Evolutionary conservation across 1,139 yeast genomes (phyloP), one percentile per base, ranked within the genome.

Genomic region (Geotrichum siamense): DNA sequence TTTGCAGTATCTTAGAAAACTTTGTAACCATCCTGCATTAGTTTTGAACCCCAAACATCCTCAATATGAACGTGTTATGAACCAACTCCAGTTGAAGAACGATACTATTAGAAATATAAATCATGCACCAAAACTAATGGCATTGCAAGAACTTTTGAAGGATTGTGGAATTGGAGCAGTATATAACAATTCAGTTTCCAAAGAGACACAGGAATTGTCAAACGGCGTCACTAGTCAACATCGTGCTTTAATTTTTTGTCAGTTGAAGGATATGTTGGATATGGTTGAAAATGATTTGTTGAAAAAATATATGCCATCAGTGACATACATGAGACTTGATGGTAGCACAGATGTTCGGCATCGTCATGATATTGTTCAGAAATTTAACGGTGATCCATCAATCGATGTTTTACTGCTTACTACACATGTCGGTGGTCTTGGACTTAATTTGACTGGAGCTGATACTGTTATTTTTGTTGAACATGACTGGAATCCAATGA

Each of bases 401-500:
- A 93, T 93, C 55, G 99, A 93, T 65, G 87, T 93, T 22, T 67
- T 93, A 45, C 69, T 93, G 37, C 70, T 93, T 55, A 93, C 98
- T 0, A 93, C 99, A 0, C 94, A 91, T 63, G 99, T 93, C 38
- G 99, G 99, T 61, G 99, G 99, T 20, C 73, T 93, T 49, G 99
- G 99, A 10, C 77, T 93, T 58, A 93, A 93, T 61, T 72, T 93
- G 62, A 93, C 99, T 0, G 98, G 99, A 51, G 98, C 98, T 0
- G 99, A 93, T 61, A 93, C 98, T 0, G 99, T 93, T 41, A 91
- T 93, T 12, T 93, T 93, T 67, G 94, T 93, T 31, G 99, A 93
- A 60, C 99, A 93, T 60, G 99, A 93, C 64, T 93, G 99, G 99
- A 93, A 93, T 61, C 98, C 99, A 20, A 93, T 93, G 99, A 91